Base-by-base conservation (phyloP, 106 monocot genomes). In the Allium cepa region DNA sequence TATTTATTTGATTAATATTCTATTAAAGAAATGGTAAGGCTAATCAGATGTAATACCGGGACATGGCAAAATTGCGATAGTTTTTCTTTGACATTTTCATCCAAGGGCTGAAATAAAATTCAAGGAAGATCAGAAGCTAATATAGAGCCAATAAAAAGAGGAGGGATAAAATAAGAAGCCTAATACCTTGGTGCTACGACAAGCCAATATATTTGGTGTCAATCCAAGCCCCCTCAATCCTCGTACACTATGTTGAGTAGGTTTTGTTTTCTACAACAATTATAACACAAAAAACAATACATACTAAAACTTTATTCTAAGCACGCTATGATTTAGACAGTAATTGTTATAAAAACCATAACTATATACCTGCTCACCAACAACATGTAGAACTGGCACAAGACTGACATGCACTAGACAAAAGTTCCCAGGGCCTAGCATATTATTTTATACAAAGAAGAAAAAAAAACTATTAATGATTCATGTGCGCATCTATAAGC, bases 171-270 rank as follows among this genome's bases (percentile, higher is more conserved):
- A 36, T 36, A 36, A 5, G 36, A 36, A 36, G 3, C 36, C 36
- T 36, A 4, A 36, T 60, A 81, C 88, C 81, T 79, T 81, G 1
- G 78, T 46, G 12, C 83, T 79, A 47, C 88, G 84, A 59, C 88
- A 88, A 13, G 88, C 84, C 46, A 88, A 65, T 17, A 88, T 70
- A 71, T 88, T 76, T 63, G 88, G 88, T 46, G 81, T 84, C 61
- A 88, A 76, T 67, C 88, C 88, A 53, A 84, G 67, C 16, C 78
- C 78, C 78, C 88, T 81, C 8, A 88, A 69, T 50, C 70, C 76
- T 46, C 83, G 71, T 62, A 87, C 83, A 72, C 83, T 87, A 71
- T 87, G 87, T 56, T 87, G 87, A 12, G 88, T 88, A 26, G 88
- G 88, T 71, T 88, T 88, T 63, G 88, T 88, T 84, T 88, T 88